Evolutionary conservation across 345 rosid genomes (phyloP).

Genomic region (Brassica nigra): DNA sequence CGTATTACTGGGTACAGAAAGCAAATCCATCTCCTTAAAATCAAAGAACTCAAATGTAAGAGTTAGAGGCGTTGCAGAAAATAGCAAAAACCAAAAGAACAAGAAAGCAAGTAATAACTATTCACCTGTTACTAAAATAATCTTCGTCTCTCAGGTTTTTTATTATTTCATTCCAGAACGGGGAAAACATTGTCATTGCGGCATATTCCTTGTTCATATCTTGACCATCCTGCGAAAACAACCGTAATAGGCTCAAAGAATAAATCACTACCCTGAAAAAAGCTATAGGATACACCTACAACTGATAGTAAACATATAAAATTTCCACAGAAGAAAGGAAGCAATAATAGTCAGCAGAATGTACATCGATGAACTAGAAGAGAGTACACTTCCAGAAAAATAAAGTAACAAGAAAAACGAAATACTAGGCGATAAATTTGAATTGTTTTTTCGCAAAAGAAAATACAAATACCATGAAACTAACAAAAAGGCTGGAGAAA

Average conservation of each 20-base stretch:
- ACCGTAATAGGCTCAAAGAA: not conserved
- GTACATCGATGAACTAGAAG: not conserved
- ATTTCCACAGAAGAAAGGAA: slow-evolving; percentile 17
- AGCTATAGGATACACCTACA: not conserved
- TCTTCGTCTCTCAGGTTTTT: slow-evolving; percentile 96
- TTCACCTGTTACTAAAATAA: slow-evolving; percentile 82
- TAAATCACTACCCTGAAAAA: slow-evolving; percentile 10
- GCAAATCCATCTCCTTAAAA: slow-evolving; percentile 92
- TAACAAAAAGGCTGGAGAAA: not conserved
- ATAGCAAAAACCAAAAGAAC: slow-evolving; percentile 9
- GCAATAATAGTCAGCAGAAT: slow-evolving; percentile 7
- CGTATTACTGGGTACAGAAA: slow-evolving; percentile 83
- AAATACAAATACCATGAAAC: not conserved
- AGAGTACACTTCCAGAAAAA: not conserved
- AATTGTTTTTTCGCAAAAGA: not conserved
- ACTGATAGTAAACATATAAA: not conserved
- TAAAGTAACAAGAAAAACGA: slow-evolving; percentile 4
- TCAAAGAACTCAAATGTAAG: slow-evolving; percentile 3
- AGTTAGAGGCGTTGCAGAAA: slow-evolving; percentile 15
- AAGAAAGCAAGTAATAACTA: slow-evolving; percentile 9
- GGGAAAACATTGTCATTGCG: slow-evolving; percentile 68
- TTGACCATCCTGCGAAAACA: slow-evolving; percentile 62
- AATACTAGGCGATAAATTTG: not conserved
- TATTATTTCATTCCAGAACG: slow-evolving; percentile 97
- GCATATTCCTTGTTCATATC: slow-evolving; percentile 74